phyloP scores from a whole-genome alignment of 169 alveolate genomes.

The Theileria equi region DNA sequence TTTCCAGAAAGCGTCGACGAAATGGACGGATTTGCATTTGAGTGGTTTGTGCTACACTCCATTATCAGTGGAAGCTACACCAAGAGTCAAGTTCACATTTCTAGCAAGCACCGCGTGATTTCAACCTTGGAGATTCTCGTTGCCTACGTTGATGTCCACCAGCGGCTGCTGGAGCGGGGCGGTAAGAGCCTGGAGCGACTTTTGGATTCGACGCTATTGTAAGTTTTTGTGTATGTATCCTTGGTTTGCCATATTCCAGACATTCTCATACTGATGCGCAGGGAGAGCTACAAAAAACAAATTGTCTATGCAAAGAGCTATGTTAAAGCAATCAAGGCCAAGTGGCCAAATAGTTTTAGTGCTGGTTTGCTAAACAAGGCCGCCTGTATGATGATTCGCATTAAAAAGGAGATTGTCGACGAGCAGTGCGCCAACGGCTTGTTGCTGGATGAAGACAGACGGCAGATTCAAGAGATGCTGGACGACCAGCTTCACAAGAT shows the following conservation, averaged over 20 bases:
- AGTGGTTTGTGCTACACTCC: constrained; percentile 55
- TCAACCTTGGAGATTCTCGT: constrained; percentile 68
- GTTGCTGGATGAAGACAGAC: constrained; percentile 51
- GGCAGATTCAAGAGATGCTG: constrained; percentile 25
- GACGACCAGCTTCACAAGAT: constrained; percentile 43
- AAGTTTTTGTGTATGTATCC: background rate
- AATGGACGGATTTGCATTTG: constrained; percentile 63
- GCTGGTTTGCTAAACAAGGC: constrained; percentile 49
- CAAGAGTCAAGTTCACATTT: constrained; percentile 21
- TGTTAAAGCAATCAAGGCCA: constrained; percentile 15
- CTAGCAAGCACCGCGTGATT: constrained; percentile 23
- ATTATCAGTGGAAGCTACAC: constrained; percentile 31
- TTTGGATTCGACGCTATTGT: constrained; percentile 67
- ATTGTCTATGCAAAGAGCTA: constrained; percentile 35
- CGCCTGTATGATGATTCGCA: constrained; percentile 50
- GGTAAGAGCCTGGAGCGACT: constrained; percentile 70
- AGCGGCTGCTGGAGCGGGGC: constrained; percentile 73
- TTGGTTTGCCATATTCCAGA: background rate
- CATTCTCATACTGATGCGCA: background rate
- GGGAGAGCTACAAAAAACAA: constrained; percentile 37
- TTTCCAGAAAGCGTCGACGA: constrained; percentile 12
- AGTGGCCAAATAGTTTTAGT: constrained; percentile 13
- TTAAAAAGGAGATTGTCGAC: constrained; percentile 45
- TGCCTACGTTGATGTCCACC: constrained; percentile 83
- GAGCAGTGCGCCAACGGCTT: constrained; percentile 55